Evolutionary conservation across 352 stramenopile genomes (phyloP).

Genomic region (Phytopythium helicoides): DNA sequence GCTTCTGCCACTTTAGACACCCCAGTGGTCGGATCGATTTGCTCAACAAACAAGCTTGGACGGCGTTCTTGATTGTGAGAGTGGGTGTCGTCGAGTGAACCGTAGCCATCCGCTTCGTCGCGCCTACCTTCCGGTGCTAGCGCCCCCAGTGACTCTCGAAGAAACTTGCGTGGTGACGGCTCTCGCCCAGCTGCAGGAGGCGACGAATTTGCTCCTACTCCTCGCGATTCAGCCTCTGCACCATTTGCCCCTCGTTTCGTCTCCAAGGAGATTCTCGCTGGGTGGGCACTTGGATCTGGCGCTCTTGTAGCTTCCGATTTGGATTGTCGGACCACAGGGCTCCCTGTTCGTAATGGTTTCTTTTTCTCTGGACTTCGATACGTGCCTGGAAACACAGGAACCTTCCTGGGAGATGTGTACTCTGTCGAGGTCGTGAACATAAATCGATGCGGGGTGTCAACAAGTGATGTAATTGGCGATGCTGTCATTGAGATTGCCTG

Average conservation of each 20-base stretch:
- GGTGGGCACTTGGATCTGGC: background rate
- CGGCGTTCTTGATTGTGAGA: conserved; percentile 24
- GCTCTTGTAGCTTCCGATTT: conserved; percentile 1
- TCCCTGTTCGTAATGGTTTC: conserved; percentile 13
- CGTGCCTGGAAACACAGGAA: conserved; percentile 67
- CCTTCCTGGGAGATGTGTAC: conserved; percentile 78
- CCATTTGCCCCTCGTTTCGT: background rate
- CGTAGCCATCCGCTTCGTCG: conserved; percentile 9
- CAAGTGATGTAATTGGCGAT: background rate
- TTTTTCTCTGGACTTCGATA: conserved; percentile 56
- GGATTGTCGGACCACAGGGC: conserved; percentile 7
- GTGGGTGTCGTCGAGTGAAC: background rate
- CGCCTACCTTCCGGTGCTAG: conserved; percentile 3
- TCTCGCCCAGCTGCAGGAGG: conserved; percentile 42
- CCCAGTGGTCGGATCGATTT: conserved; percentile 46
- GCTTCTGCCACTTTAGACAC: conserved; percentile 27
- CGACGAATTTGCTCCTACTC: background rate
- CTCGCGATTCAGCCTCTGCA: background rate
- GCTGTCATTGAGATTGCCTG: conserved; percentile 22
- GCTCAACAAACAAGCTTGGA: conserved; percentile 40
- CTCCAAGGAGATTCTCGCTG: background rate
- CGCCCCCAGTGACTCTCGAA: conserved; percentile 45
- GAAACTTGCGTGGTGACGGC: conserved; percentile 59
- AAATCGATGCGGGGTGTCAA: conserved; percentile 39
- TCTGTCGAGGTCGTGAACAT: conserved; percentile 65